phyloP scores from a whole-genome alignment of 2,329 filamentous ascomycete species.

The Claviceps humidiphila region DNA sequence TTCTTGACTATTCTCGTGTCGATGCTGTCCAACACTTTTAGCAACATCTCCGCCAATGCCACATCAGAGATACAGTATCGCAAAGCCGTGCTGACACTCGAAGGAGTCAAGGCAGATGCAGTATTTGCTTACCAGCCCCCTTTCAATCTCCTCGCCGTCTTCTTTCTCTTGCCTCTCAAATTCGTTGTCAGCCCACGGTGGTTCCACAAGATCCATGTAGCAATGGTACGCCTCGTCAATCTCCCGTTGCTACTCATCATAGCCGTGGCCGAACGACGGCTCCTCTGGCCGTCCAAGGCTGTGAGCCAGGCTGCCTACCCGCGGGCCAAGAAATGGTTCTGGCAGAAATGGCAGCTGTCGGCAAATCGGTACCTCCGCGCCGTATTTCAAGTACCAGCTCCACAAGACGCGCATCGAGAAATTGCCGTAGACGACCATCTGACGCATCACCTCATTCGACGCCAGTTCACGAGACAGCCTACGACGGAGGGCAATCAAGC shows the following conservation, averaged over 20 bases:
- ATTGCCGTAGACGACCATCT: constrained; percentile 47
- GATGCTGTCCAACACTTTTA: constrained; percentile 75
- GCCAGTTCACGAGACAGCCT: constrained; percentile 38
- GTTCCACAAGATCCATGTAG: constrained; percentile 85
- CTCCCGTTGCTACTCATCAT: constrained; percentile 62
- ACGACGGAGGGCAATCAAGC: constrained; percentile 18
- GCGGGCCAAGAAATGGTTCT: constrained; percentile 35
- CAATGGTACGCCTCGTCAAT: constrained; percentile 60
- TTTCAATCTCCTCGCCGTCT: constrained; percentile 67
- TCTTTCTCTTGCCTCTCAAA: constrained; percentile 63
- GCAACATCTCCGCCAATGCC: constrained; percentile 61
- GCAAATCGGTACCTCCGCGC: constrained; percentile 59
- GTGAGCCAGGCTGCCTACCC: constrained; percentile 11
- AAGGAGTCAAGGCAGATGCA: constrained; percentile 74
- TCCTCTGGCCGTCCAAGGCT: constrained; percentile 41
- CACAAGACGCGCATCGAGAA: constrained; percentile 43
- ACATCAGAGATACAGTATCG: constrained; percentile 77
- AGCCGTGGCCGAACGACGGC: constrained; percentile 53
- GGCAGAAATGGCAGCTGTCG: constrained; percentile 55
- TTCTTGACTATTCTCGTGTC: constrained; percentile 84
- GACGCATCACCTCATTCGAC: constrained; percentile 42
- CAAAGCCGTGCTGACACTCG: constrained; percentile 66
- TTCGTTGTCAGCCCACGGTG: constrained; percentile 66
- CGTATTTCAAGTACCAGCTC: constrained; percentile 60
- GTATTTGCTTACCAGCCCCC: constrained; percentile 74